Conservation (phyloP, 257 asterid species). For the Petunia axillaris region DNA sequence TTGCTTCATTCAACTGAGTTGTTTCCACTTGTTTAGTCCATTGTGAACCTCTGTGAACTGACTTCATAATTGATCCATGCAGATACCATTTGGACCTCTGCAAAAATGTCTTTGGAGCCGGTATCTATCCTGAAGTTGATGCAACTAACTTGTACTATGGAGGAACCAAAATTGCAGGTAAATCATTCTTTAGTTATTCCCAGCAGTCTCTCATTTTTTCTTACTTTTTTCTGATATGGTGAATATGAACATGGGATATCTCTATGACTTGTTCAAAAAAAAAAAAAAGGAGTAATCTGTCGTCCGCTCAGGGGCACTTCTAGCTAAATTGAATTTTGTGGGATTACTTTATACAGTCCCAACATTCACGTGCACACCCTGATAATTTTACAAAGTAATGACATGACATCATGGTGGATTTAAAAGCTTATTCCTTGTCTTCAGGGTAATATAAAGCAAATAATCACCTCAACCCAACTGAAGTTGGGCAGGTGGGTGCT, state of each 20-base stretch:
- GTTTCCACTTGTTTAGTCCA: constrained; percentile 9
- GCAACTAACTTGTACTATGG: constrained; percentile 90
- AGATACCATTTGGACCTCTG: constrained; percentile 97
- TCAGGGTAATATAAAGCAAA: neutral
- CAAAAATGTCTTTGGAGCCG: constrained; percentile 81
- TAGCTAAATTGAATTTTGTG: neutral
- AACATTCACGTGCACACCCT: neutral
- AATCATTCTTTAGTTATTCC: constrained; percentile 24
- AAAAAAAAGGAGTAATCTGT: neutral
- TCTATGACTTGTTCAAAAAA: neutral
- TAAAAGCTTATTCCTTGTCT: constrained; percentile 12
- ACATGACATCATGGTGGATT: neutral
- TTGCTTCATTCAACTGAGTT: neutral
- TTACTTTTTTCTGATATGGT: neutral
- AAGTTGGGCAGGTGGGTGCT: neutral
- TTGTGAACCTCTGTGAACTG: neutral
- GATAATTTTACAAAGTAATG: constrained; percentile 4
- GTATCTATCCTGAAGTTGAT: constrained; percentile 74
- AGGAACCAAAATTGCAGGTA: constrained; percentile 89
- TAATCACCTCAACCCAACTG: neutral
- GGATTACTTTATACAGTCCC: constrained; percentile 7
- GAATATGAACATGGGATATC: neutral
- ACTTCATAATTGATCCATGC: constrained; percentile 37
- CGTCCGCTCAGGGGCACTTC: neutral
- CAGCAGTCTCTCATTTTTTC: neutral